Conservation (phyloP, 352 stramenopile genomes). For the Pythium oligandrum region DNA sequence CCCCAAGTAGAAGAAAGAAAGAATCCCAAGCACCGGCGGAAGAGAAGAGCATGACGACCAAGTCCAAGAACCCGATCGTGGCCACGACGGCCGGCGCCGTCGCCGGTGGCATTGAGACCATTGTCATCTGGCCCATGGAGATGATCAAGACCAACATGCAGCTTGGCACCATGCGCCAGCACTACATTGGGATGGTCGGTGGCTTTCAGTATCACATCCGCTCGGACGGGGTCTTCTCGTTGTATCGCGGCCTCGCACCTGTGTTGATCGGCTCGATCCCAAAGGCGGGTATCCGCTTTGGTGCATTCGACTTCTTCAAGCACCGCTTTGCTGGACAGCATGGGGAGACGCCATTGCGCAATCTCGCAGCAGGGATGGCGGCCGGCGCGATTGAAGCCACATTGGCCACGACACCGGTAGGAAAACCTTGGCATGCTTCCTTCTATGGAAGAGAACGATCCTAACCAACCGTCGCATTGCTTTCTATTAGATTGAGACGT, state of each 20-base stretch:
- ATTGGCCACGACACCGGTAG: constrained; percentile 91
- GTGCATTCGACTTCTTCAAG: constrained; percentile 91
- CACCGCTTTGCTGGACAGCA: constrained; percentile 78
- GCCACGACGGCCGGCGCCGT: constrained; percentile 80
- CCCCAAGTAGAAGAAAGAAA: too few species aligned
- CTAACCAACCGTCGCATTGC: not conserved
- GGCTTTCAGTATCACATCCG: constrained; percentile 73
- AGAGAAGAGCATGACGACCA: constrained; percentile 15
- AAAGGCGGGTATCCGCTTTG: constrained; percentile 96
- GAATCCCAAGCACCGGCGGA: too few species aligned
- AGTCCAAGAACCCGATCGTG: constrained; percentile 75
- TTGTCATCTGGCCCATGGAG: constrained; percentile 91
- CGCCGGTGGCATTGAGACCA: constrained; percentile 85
- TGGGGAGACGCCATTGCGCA: constrained; percentile 87
- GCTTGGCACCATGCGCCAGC: constrained; percentile 72
- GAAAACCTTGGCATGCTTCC: constrained; percentile 7
- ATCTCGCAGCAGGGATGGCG: constrained; percentile 91
- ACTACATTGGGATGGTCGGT: constrained; percentile 70
- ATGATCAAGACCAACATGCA: constrained; percentile 95
- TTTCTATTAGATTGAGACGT: constrained; percentile 82
- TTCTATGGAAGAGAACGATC: not conserved
- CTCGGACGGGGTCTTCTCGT: constrained; percentile 58
- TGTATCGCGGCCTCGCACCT: constrained; percentile 93
- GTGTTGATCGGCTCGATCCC: constrained; percentile 94
- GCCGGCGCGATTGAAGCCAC: constrained; percentile 90